These are phyloP conservation scores for Colletotrichum horii DNA, from an alignment of 2,329 filamentous ascomycete species.

Conservation along the genomic window DNA sequence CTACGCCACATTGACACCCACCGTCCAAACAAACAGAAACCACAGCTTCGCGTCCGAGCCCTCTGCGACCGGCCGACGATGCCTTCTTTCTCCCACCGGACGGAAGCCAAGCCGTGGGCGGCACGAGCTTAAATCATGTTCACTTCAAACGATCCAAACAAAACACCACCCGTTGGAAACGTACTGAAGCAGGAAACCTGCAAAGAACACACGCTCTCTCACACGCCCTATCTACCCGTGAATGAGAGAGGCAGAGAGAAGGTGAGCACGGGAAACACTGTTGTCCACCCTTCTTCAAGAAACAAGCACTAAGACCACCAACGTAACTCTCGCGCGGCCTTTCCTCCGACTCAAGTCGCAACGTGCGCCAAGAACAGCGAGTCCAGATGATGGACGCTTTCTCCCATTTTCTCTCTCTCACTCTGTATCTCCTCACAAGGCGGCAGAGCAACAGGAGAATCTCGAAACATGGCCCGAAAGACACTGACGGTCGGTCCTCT, in stretches of 20 bases:
- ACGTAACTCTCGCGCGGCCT: background rate
- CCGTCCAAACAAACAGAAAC: slow-evolving; percentile 14
- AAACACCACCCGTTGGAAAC: background rate
- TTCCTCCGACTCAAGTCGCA: slow-evolving; percentile 8
- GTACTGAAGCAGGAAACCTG: background rate
- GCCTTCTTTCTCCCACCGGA: background rate
- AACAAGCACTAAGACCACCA: background rate
- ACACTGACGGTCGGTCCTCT: background rate
- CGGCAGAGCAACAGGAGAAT: background rate
- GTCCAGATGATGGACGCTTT: slow-evolving; percentile 14
- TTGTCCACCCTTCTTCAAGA: background rate
- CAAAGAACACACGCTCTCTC: no score
- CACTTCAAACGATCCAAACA: background rate
- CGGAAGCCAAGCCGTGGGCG: background rate
- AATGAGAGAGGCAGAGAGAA: background rate
- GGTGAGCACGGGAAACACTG: background rate
- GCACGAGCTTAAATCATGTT: background rate
- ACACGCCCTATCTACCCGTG: background rate
- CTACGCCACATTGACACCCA: slow-evolving; percentile 17
- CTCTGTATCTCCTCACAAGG: background rate
- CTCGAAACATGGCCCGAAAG: slow-evolving; percentile 14
- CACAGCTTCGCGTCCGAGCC: slow-evolving; percentile 6
- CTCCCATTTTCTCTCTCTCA: background rate
- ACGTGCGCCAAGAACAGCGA: slow-evolving; percentile 19
- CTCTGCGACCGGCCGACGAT: background rate